These are phyloP conservation scores for Lachnellula willkommii DNA, from an alignment of 2,329 filamentous ascomycete genomes.

Conservation along the genomic window DNA sequence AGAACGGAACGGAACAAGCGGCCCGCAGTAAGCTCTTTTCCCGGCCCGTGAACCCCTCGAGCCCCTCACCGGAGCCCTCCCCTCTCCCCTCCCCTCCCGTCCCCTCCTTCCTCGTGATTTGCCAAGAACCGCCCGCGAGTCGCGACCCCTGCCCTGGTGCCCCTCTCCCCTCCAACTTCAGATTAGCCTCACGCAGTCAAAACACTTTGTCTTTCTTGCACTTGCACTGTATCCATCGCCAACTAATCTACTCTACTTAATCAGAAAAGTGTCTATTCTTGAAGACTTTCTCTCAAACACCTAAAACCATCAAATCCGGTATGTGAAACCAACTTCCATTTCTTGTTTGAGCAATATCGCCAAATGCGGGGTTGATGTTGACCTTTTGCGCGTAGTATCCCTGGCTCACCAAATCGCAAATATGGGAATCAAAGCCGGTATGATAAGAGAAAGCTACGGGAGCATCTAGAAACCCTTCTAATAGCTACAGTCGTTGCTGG, in stretches of 20 bases:
- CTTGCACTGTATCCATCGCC: not conserved
- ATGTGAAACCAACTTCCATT: constrained; percentile 3
- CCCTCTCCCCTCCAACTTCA: constrained; percentile 10
- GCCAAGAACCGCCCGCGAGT: not conserved
- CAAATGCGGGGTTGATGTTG: constrained; percentile 25
- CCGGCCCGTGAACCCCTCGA: not conserved
- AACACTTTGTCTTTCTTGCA: not conserved
- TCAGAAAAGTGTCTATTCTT: constrained; percentile 1
- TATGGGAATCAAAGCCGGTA: constrained; percentile 59
- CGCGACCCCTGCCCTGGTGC: not conserved
- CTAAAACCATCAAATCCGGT: constrained; percentile 12
- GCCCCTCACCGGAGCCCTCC: no score
- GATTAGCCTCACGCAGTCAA: not conserved
- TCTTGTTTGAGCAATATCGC: not conserved
- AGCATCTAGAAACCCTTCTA: not conserved
- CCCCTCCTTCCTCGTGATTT: no score
- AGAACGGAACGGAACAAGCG: not conserved
- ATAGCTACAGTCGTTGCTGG: constrained; percentile 69
- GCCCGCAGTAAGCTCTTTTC: not conserved
- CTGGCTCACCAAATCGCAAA: constrained; percentile 22
- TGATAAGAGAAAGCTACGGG: constrained; percentile 18
- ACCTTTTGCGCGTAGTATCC: constrained; percentile 11
- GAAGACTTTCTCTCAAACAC: constrained; percentile 4
- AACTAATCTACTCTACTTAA: not conserved
- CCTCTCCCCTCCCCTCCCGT: no score